These are phyloP conservation scores for Tulasnella sp. DNA, from an alignment of 768 basidiomycete genomes.

Conservation along the genomic window DNA sequence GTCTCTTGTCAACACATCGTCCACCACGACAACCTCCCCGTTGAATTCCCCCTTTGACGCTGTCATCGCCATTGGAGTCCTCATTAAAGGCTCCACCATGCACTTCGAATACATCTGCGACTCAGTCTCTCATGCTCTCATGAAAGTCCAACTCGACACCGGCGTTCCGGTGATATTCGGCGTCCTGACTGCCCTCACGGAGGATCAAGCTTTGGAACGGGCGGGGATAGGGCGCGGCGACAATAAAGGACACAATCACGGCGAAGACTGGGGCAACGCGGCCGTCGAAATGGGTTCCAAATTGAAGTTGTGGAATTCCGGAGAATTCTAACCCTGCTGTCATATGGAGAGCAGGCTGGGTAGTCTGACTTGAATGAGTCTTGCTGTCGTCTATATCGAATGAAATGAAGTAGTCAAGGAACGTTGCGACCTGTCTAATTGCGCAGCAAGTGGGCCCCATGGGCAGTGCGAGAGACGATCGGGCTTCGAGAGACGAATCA, in stretches of 20 bases:
- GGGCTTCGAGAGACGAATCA: no score
- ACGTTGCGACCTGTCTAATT: no score
- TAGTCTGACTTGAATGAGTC: no score
- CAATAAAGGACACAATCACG: conserved; percentile 86
- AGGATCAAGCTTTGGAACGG: conserved; percentile 88
- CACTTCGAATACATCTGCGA: conserved; percentile 99
- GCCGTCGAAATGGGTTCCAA: conserved; percentile 86
- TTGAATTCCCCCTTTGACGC: conserved; percentile 73
- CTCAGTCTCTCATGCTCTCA: conserved; percentile 82
- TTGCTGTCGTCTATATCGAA: no score
- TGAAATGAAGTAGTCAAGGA: no score
- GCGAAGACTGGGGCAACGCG: conserved; percentile 94
- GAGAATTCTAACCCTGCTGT: no score
- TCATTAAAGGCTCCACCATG: conserved; percentile 97
- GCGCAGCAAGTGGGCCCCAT: no score
- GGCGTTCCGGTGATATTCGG: conserved; percentile 95
- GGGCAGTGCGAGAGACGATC: no score
- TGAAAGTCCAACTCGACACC: conserved; percentile 88
- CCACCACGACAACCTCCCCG: conserved; percentile 29
- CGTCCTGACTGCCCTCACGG: conserved; percentile 81
- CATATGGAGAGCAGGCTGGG: no score
- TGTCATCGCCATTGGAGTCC: conserved; percentile 91
- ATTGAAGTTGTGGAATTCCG: conserved; percentile 52
- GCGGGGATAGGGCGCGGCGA: conserved; percentile 70
- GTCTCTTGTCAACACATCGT: conserved; percentile 35